Evolutionary conservation across 768 basidiomycete genomes (phyloP), one percentile per base, ranked within the genome.

Genomic region (Pleurotus pulmonarius): DNA sequence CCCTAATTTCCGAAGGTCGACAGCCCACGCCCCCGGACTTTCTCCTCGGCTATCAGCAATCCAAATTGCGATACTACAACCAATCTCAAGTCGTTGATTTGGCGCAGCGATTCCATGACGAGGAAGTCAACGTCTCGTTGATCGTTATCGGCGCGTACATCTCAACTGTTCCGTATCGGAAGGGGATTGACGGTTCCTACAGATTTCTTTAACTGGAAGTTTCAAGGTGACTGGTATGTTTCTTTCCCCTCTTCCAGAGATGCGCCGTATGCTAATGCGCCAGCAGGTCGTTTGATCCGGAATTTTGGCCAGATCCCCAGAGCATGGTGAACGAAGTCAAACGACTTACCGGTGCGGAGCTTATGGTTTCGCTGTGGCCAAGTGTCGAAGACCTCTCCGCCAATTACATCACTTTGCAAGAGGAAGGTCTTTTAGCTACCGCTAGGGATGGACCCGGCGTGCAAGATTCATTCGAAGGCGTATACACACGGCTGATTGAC

Each of bases 331-430:
- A 67, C 20, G 57, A 65, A 51, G 71, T 73, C 26, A 73, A 72
- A 49, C 59, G 57, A 6, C 63, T 72, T 24, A 73, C 71, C 5
- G 71, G 71, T 1, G 71, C 71, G 6, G 70, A 73, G 57, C 66
- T 73, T 64, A 73, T 73, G 71, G 71, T 72, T 7, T 73, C 71
- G 8, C 60, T 73, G 29, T 73, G 71, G 71, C 71, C 71, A 2
- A 72, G 70, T 51, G 70, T 73, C 24, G 71, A 73, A 57, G 71
- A 72, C 55, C 56, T 68, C 16, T 73, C 71, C 3, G 64, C 60
- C 29, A 73, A 73, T 49, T 73, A 73, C 55, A 56, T 67, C 3
- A 56, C 64, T 5, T 57, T 72, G 40, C 70, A 72, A 55, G 56
- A 66, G 52, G 54, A 69, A 24, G 71, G 70, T 4, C 55, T 72